Evolutionary conservation across 164 flowering plant genomes (phyloP), one percentile per base, ranked within the genome.

Genomic region (Platanus orientalis): DNA sequence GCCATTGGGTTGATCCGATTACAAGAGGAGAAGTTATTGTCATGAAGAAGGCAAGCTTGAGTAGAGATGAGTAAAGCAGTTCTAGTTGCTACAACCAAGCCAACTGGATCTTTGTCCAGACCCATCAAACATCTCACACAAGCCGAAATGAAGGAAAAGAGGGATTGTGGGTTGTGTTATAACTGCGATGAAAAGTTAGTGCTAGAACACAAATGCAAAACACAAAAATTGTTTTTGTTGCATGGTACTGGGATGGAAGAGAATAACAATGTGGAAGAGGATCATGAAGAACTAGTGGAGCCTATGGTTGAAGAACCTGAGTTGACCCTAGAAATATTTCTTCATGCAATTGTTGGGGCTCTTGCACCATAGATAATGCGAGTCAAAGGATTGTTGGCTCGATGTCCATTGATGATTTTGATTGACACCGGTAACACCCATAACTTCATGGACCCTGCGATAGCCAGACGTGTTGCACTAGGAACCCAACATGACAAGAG

Each of bases 241-340:
- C 16, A 42, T 4, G 47, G 1, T 7, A 17, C 14, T 2, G 2
- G n/a, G 17, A 13, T 17, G 3, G 47, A 17, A 42, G n/a, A 42
- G 47, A 42, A 42, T 11, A 17, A 42, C 47, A 42, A 13, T 11
- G 10, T 42, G 47, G 47, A 42, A 17, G 47, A 42, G 14, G 3
- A 2, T 17, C 9, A 13, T 11, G 47, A n/a, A n/a, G n/a, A 42
- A 5, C 47, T 42, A 42, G 47, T 42, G 47, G 47, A 11, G 17
- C 30, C 25, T 4, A 24, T n/a, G 55, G 58, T 19, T 57, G 60
- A 53, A 45, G 52, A 60, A 71, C 47, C 9, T 32, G 39, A 32
- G 39, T 5, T 9, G 9, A 4, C 39, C 5, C 39, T 9, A 4
- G 39, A 32, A 9, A 32, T 5, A 5, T 32, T 9, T 4, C 9